Percentiles rank a stretch among this genome's conserved stretches.
These are phyloP conservation scores for Pseudogymnoascus sp. DNA, from an alignment of 2,329 filamentous ascomycete genomes.

Conservation along the genomic window DNA sequence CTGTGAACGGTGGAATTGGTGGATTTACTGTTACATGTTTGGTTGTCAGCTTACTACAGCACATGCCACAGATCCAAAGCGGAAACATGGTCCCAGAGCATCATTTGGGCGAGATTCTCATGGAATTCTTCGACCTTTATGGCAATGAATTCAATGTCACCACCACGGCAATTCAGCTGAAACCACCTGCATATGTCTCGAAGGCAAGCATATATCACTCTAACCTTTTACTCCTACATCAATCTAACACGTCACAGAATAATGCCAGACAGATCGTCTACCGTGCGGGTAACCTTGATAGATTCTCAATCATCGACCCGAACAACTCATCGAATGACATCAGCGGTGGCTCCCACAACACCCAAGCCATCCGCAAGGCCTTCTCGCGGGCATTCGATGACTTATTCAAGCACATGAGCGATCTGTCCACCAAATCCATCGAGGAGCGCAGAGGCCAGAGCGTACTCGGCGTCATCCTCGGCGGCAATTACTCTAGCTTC, in stretches of 20 bases:
- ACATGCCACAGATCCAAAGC: constrained; percentile 64
- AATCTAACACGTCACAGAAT: constrained; percentile 12
- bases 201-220: constrained; percentile 52
- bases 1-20: constrained; percentile 82
- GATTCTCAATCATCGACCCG: constrained; percentile 85
- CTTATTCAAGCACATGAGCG: constrained; percentile 51
- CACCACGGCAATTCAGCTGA: constrained; percentile 65
- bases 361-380: constrained; percentile 55
- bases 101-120: constrained; percentile 71
- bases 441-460: constrained; percentile 24
- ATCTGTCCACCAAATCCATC: constrained; percentile 34
- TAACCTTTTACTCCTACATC: neutral
- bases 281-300: constrained; percentile 45
- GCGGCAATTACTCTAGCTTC: constrained; percentile 73
- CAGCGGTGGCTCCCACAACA: constrained; percentile 73
- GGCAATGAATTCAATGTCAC: constrained; percentile 71
- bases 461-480: constrained; percentile 65
- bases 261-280: constrained; percentile 37
- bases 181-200: constrained; percentile 64
- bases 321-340: constrained; percentile 84
- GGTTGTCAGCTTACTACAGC: constrained; percentile 79
- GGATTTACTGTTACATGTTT: constrained; percentile 93
- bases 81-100: constrained; percentile 51
- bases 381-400: constrained; percentile 60
- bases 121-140: constrained; percentile 86